Conservation (phyloP, 2,329 filamentous ascomycete genomes). For the Colletotrichum eremochloae region DNA sequence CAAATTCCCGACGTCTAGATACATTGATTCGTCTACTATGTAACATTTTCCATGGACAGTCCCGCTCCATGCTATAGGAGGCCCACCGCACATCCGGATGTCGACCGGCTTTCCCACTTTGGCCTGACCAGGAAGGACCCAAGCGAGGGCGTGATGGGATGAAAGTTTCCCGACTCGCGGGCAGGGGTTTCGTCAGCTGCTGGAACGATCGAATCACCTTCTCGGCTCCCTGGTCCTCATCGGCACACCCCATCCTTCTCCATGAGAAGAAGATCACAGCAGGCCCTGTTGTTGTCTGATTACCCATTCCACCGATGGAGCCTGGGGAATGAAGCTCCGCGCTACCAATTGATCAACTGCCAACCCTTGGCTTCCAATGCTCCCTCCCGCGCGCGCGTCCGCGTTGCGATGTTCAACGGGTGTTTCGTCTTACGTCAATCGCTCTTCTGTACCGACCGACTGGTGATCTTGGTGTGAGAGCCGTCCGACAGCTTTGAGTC, state of each 20-base stretch:
- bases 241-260: background rate
- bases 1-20: background rate
- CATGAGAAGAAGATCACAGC: background rate
- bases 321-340: constrained; percentile 13
- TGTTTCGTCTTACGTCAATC: background rate
- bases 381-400: background rate
- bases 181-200: background rate
- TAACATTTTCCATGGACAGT: background rate
- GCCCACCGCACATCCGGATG: background rate
- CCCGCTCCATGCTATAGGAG: background rate
- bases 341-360: background rate
- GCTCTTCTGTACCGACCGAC: background rate
- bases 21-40: background rate
- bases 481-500: background rate
- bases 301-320: constrained; percentile 25
- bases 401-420: background rate
- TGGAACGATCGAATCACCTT: background rate
- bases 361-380: background rate
- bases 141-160: background rate
- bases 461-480: background rate
- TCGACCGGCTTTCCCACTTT: background rate
- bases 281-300: constrained; percentile 6
- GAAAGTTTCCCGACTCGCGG: constrained; percentile 7
- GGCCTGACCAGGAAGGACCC: background rate
- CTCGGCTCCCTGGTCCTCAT: background rate